These are phyloP conservation scores for Malus asiatica DNA, from an alignment of 306 rosid species.

Conservation along the genomic window DNA sequence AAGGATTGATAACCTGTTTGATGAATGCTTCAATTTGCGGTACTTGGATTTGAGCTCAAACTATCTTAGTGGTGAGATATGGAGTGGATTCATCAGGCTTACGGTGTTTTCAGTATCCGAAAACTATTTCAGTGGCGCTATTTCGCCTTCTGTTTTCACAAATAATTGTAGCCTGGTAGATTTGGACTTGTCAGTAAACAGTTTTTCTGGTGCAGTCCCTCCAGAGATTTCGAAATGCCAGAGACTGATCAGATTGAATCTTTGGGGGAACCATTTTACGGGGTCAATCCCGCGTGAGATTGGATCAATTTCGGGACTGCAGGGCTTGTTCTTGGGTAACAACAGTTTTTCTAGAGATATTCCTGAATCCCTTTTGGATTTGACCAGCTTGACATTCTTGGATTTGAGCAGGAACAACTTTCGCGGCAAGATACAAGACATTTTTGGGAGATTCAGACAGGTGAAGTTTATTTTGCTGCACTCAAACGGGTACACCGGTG, in stretches of 20 bases:
- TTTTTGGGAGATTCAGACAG: constrained; percentile 63
- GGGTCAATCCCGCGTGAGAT: constrained; percentile 64
- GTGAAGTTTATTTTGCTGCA: constrained; percentile 65
- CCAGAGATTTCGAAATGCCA: constrained; percentile 52
- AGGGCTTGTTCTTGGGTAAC: constrained; percentile 56
- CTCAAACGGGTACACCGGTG: constrained; percentile 58
- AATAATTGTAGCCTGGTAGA: constrained; percentile 39
- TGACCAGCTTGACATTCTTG: constrained; percentile 59
- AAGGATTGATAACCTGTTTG: constrained; percentile 38
- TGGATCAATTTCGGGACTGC: constrained; percentile 47
- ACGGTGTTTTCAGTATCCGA: constrained; percentile 58
- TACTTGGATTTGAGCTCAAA: constrained; percentile 84
- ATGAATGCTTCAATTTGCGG: constrained; percentile 55
- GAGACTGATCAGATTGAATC: constrained; percentile 40
- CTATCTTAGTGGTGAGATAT: constrained; percentile 45
- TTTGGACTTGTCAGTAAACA: constrained; percentile 68
- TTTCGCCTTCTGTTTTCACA: constrained; percentile 37
- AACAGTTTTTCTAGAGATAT: constrained; percentile 61
- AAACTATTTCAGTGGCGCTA: constrained; percentile 44
- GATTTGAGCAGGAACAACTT: constrained; percentile 77
- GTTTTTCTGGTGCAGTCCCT: constrained; percentile 46
- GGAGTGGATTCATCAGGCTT: constrained; percentile 59
- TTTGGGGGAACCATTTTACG: constrained; percentile 49
- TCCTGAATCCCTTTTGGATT: constrained; percentile 51
- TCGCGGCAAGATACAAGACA: constrained; percentile 54